A percentile compares a stretch with the other conserved stretches of the same genome.
These are phyloP conservation scores for Phaeosphaeriaceae sp. DNA, from an alignment of 2,329 filamentous ascomycete genomes.

Conservation along the genomic window DNA sequence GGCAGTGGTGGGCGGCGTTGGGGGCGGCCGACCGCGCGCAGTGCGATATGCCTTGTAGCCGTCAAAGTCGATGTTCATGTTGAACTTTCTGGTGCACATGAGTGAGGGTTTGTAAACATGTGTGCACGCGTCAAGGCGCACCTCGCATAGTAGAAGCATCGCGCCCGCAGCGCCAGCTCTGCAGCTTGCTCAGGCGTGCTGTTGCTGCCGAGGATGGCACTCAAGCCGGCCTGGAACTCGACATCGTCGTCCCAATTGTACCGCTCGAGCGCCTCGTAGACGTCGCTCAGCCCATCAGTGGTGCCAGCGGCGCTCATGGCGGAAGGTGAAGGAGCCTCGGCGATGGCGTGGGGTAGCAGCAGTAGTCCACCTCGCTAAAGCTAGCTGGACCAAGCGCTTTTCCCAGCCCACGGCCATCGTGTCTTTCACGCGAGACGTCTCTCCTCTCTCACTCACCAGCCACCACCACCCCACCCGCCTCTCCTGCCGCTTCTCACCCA, in stretches of 20 bases:
- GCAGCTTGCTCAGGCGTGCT: slow-evolving; percentile 47
- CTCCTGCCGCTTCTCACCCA: slow-evolving; percentile 14
- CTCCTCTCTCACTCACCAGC: slow-evolving; percentile 11
- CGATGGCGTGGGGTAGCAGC: slow-evolving; percentile 26
- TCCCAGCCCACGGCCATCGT: slow-evolving; percentile 22
- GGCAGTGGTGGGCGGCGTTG: slow-evolving; percentile 26
- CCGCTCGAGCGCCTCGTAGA: slow-evolving; percentile 68
- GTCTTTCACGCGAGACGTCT: slow-evolving; percentile 13
- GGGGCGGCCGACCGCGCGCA: slow-evolving; percentile 30
- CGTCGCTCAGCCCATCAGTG: slow-evolving; percentile 28
- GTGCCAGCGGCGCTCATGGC: slow-evolving; percentile 34
- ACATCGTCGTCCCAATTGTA: slow-evolving; percentile 74
- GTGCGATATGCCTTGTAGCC: slow-evolving; percentile 71
- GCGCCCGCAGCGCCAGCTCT: slow-evolving; percentile 52
- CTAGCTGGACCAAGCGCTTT: slow-evolving; percentile 16
- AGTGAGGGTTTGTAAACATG: not conserved
- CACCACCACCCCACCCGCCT: slow-evolving; percentile 15
- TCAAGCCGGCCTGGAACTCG: slow-evolving; percentile 72
- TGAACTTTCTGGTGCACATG: slow-evolving; percentile 46
- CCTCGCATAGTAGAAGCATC: slow-evolving; percentile 72
- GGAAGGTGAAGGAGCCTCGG: slow-evolving; percentile 9
- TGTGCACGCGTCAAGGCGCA: slow-evolving; percentile 19
- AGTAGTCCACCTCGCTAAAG: slow-evolving; percentile 20
- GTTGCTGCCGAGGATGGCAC: slow-evolving; percentile 67
- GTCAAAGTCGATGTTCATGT: slow-evolving; percentile 67